Base-by-base conservation (phyloP, 2,329 filamentous ascomycete species). In the Diaporthe destruens region DNA sequence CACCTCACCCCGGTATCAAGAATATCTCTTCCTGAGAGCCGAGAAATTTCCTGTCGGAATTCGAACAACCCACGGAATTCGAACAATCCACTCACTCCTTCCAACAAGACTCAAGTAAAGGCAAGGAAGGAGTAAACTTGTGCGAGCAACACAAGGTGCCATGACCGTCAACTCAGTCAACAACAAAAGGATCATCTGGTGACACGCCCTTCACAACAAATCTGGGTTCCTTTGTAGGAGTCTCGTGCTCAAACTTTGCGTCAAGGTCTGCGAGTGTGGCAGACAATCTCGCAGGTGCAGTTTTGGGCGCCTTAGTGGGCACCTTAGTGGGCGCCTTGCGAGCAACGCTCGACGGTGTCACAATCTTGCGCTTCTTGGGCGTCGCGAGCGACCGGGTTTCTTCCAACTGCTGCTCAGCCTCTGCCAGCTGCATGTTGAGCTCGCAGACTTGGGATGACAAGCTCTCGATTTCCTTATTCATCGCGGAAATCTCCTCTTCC, bases 361-460 rank as follows among this genome's bases (percentile, higher is more conserved):
- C 2, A 16, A 39, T 11, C 32, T 71, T 71, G 25, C 69, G 59
- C 32, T 59, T 71, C 16, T 14, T 44, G 14, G 71, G 9, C 16
- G 56, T n/a, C 9, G n/a, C 66, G 56, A 61, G 44, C 16, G 44
- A 11, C 7, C 14, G 18, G 16, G 2, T 20, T 4, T 69, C 36
- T 47, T 72, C 39, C 56, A 72, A 20, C 66, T 70, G 32, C 9
- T 36, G 12, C 39, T 56, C 23, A 6, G 66, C 23, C 1, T 44
- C 55, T 2, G 39, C 54, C 29, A 72, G 55, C 36, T 54, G 34
- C 23, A 47, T 32, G 23, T 49, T 51, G 14, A 72, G 61, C 42
- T 67, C 54, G 9, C 42, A 20, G 53, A 72, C 6, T 18, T 68
- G 59, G 2, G 23, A 39, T 1, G 39, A 44, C 16, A 66, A 34